phyloP scores from a whole-genome alignment of 1,284 basidiomycete genomes.

The Ceratobasidium sp. region DNA sequence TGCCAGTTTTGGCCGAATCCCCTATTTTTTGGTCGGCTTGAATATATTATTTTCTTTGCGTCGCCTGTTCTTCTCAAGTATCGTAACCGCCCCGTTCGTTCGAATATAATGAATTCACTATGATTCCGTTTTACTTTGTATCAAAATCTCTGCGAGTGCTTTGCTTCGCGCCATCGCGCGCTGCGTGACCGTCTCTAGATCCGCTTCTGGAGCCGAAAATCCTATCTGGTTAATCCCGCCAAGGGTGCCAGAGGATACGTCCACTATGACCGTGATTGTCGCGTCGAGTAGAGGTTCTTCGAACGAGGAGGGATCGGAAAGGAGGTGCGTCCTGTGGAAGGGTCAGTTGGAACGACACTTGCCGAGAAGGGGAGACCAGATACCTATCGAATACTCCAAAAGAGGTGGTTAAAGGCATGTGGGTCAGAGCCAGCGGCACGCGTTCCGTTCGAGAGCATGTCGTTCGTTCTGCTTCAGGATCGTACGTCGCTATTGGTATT shows the following conservation, averaged over 20 bases:
- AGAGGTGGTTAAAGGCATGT: constrained; percentile 68
- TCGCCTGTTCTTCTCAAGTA: background rate
- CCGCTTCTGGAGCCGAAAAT: constrained; percentile 27
- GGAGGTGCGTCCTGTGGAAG: constrained; percentile 66
- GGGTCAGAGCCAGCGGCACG: constrained; percentile 62
- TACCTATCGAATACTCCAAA: constrained; percentile 88
- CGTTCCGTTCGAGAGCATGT: constrained; percentile 69
- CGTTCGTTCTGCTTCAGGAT: constrained; percentile 74
- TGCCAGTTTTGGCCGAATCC: background rate
- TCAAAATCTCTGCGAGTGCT: constrained; percentile 21
- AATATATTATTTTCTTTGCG: constrained; percentile 12
- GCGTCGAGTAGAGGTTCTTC: constrained; percentile 87
- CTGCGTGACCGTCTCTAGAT: constrained; percentile 51
- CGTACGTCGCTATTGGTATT: constrained; percentile 77
- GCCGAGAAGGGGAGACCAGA: constrained; percentile 51
- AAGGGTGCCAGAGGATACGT: constrained; percentile 55
- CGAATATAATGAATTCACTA: constrained; percentile 13
- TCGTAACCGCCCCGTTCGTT: background rate
- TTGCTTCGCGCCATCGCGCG: constrained; percentile 30
- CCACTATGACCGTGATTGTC: constrained; percentile 71
- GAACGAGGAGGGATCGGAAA: constrained; percentile 89
- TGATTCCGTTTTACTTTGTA: constrained; percentile 22
- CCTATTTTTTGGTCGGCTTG: background rate
- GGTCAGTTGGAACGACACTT: background rate
- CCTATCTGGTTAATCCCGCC: constrained; percentile 32